Evolutionary conservation across 257 asterid species (phyloP), one percentile per base, ranked within the genome.

Genomic region (Solanum microdontum): DNA sequence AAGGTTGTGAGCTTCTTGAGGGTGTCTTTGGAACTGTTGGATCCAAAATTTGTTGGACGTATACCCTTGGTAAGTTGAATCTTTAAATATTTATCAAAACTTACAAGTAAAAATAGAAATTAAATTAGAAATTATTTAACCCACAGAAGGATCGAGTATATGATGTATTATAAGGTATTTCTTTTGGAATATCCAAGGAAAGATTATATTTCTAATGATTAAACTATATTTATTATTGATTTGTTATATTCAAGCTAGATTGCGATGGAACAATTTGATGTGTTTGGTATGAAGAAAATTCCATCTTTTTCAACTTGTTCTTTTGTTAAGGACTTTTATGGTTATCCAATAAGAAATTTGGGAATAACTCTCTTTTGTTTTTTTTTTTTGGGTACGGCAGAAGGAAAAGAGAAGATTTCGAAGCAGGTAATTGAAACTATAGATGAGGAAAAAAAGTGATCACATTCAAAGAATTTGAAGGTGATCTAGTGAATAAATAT

Each of bases 1-100:
- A 89, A 39, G 83, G 72, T 12, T 86, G 85, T 86, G 86, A 86
- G 75, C 87, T 79, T 86, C 79, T 72, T 72, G 87, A 51, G 3
- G 90, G 90, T 34, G 48, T 21, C 28, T 15, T 82, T 14, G 90
- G 89, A 55, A 68, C 48, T 0, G 85, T 70, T 70, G 89, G 89
- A 23, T 86, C 89, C 6, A 24, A 40, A 13, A 23, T 88, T 62
- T 23, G 33, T 39, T 88, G 90, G 90, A 28, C 45, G 6, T 88
- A 86, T 26, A 86, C 32, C 55, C 85, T 79, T 86, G 90, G 88
- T 88, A 88, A 72, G 79, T 0, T 34, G 4, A 70, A 70, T 28
- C 9, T 30, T 14, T 68, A 12, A 2, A 64, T 4, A 15, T 5
- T 15, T 48, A 15, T 48, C 23, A 15, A 17, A 48, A 48, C 8